Evolutionary conservation across 148 eudicot genomes (phyloP).

Genomic region (Chenopodium album): DNA sequence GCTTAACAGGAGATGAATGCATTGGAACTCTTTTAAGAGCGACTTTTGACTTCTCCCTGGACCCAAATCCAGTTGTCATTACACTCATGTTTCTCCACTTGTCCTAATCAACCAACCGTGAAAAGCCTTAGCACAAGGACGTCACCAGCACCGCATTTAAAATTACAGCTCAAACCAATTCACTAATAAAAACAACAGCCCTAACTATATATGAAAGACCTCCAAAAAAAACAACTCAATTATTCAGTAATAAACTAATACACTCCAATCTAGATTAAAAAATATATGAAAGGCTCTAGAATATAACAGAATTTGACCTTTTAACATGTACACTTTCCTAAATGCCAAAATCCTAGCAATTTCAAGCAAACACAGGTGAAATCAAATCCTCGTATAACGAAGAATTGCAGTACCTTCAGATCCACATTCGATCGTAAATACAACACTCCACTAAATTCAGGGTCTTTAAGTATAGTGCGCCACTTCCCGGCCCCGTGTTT

Average conservation of each 20-base stretch:
- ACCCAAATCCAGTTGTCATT: constrained; percentile 72
- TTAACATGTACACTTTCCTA: not conserved
- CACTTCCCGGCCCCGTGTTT: constrained; percentile 94
- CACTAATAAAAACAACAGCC: not conserved
- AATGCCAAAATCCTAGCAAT: not conserved
- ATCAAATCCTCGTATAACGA: constrained; percentile 23
- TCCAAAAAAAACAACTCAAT: not conserved
- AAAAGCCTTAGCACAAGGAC: constrained; percentile 1
- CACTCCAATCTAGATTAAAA: not conserved
- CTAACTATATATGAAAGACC: not conserved
- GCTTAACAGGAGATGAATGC: constrained; percentile 40
- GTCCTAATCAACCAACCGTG: constrained; percentile 50
- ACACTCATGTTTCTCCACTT: constrained; percentile 99
- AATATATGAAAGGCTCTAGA: not conserved
- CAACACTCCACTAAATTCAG: constrained; percentile 70
- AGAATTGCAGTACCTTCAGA: constrained; percentile 58
- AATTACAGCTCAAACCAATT: no score
- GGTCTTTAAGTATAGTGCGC: constrained; percentile 95
- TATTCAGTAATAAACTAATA: not conserved
- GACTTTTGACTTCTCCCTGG: constrained; percentile 77
- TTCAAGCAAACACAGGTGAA: constrained; percentile 7
- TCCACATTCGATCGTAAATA: constrained; percentile 82
- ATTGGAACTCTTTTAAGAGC: constrained; percentile 66
- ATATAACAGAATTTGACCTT: not conserved
- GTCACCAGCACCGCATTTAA: not conserved